Evolutionary conservation across 2,329 filamentous ascomycete genomes (phyloP).

Genomic region (Colletotrichum liaoningense): DNA sequence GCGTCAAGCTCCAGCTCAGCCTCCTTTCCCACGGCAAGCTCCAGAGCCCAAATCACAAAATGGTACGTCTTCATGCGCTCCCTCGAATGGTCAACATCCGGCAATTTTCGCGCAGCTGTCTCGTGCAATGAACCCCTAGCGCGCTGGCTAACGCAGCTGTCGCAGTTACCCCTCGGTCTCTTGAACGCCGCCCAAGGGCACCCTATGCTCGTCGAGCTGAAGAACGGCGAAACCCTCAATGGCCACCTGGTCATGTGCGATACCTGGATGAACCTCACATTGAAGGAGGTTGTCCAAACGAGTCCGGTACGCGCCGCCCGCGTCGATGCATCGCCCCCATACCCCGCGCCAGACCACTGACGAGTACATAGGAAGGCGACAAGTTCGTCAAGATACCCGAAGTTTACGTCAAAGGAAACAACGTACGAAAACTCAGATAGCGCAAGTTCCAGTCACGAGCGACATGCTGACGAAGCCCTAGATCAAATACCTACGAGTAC

Average conservation of each 20-base stretch:
- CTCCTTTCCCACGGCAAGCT: conserved; percentile 30
- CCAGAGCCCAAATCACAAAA: conserved; percentile 25
- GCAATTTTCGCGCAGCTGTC: background rate
- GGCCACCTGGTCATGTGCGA: conserved; percentile 97
- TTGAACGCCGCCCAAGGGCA: conserved; percentile 97
- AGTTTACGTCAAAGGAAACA: conserved; percentile 97
- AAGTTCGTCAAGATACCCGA: conserved; percentile 93
- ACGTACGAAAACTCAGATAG: conserved; percentile 68
- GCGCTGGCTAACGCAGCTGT: conserved; percentile 5
- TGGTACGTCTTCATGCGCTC: conserved; percentile 14
- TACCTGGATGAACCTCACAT: conserved; percentile 99
- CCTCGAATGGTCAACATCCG: background rate
- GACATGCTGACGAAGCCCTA: conserved; percentile 52
- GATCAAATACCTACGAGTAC: conserved; percentile 98
- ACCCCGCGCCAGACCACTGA: conserved; percentile 35
- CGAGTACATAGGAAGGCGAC: conserved; percentile 80
- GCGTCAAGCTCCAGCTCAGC: conserved; percentile 29
- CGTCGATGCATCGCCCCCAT: background rate
- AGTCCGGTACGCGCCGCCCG: conserved; percentile 70
- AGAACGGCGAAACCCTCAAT: conserved; percentile 97
- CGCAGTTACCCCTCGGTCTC: conserved; percentile 79
- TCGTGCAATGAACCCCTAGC: background rate
- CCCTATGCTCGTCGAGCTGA: conserved; percentile 97
- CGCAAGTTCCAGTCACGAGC: background rate
- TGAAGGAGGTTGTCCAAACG: conserved; percentile 97